phyloP scores from a whole-genome alignment of 495 filamentous ascomycete species.

The Annulohypoxylon nitens region DNA sequence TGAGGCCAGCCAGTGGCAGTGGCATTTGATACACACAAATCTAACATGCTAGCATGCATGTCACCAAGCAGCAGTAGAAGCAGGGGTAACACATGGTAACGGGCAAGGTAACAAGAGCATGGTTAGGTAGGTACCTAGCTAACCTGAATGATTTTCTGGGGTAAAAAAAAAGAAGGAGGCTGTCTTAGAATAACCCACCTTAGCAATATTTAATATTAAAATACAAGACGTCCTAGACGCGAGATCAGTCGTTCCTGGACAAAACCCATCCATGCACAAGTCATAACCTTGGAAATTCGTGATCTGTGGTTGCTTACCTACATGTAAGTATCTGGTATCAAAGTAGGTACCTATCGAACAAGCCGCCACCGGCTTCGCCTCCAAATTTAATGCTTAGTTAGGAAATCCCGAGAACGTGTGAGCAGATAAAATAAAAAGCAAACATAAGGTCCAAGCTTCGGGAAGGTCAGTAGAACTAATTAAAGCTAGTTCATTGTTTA shows the following conservation, averaged over 20 bases:
- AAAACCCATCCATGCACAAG: background rate
- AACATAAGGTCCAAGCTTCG: background rate
- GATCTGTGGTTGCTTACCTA: no score
- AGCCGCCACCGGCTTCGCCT: background rate
- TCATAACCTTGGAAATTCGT: no score
- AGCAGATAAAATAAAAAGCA: slow-evolving; percentile 16
- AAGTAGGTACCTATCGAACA: background rate
- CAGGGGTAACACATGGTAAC: slow-evolving; percentile 55
- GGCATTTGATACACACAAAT: slow-evolving; percentile 23
- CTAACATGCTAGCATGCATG: slow-evolving; percentile 51
- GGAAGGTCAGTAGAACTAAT: background rate
- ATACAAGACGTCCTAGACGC: slow-evolving; percentile 12
- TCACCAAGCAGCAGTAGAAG: slow-evolving; percentile 40
- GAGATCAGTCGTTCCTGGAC: background rate
- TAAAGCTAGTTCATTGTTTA: background rate
- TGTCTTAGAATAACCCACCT: background rate
- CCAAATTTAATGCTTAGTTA: slow-evolving; percentile 3
- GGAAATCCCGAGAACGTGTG: background rate
- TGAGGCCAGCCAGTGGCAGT: slow-evolving; percentile 27
- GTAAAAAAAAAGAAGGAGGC: slow-evolving; percentile 15
- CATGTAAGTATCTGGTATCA: no score
- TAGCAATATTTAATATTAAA: background rate
- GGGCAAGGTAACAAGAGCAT: slow-evolving; percentile 41
- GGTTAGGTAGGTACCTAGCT: no score
- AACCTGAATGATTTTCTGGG: slow-evolving; percentile 35